Conservation (phyloP, 352 stramenopile species). For the Phytophthora sp. region DNA sequence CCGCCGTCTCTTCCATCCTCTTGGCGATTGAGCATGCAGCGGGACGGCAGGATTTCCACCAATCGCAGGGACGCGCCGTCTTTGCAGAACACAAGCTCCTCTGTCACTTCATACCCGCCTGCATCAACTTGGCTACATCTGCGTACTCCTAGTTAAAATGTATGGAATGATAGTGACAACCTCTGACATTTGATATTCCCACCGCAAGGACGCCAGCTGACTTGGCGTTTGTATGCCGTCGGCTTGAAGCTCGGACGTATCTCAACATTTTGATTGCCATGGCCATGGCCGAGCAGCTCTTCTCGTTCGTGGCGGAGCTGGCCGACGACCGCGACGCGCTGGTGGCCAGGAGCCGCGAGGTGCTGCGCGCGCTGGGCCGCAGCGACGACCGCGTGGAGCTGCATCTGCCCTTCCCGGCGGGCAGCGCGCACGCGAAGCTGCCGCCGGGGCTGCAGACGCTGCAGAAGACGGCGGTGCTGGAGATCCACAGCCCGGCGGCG, state of each 20-base stretch:
- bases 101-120: too few species aligned
- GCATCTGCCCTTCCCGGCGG: conserved; percentile 39
- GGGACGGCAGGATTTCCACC: too few species aligned
- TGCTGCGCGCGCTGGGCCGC: conserved; percentile 44
- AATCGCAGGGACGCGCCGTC: too few species aligned
- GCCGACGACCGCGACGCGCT: conserved; percentile 48
- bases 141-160: too few species aligned
- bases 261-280: neutral
- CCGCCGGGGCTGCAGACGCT: conserved; percentile 31
- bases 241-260: neutral
- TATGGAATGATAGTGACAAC: too few species aligned
- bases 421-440: neutral
- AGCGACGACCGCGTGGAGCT: conserved; percentile 33
- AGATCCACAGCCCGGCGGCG: conserved; percentile 72
- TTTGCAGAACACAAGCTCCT: too few species aligned
- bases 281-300: conserved; percentile 33
- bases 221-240: neutral
- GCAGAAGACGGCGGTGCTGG: conserved; percentile 58
- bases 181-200: too few species aligned
- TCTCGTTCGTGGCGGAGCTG: conserved; percentile 59
- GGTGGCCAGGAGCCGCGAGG: conserved; percentile 42
- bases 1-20: conserved; percentile 12
- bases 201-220: too few species aligned
- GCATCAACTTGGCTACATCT: too few species aligned
- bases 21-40: neutral